Evolutionary conservation across 2,329 filamentous ascomycete species (phyloP).

Genomic region (Fusarium algeriense): DNA sequence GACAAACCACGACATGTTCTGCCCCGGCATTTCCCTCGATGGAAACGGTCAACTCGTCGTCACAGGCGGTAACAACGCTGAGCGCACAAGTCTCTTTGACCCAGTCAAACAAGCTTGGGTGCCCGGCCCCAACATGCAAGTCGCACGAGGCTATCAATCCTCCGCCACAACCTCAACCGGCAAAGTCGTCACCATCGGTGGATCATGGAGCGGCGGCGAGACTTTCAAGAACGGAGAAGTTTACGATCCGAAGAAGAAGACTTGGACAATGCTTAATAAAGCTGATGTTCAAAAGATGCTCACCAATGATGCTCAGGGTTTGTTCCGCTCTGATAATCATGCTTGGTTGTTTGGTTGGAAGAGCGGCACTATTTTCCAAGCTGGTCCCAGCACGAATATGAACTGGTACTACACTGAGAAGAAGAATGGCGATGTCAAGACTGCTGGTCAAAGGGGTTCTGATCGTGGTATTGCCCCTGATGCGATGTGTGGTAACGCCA

Average conservation of each 20-base stretch:
- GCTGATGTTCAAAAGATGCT: constrained; percentile 61
- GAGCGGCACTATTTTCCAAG: constrained; percentile 63
- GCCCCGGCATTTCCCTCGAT: constrained; percentile 65
- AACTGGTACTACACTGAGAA: constrained; percentile 64
- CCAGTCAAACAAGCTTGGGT: constrained; percentile 21
- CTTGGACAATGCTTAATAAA: constrained; percentile 42
- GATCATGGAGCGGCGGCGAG: constrained; percentile 28
- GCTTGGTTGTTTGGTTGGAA: constrained; percentile 55
- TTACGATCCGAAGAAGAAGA: constrained; percentile 23
- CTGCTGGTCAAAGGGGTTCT: constrained; percentile 41
- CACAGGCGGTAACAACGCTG: constrained; percentile 64
- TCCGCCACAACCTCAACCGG: constrained; percentile 30
- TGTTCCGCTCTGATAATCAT: constrained; percentile 55
- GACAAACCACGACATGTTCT: constrained; percentile 68
- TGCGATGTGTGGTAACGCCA: constrained; percentile 67
- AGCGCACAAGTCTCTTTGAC: constrained; percentile 63
- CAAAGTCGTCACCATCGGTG: constrained; percentile 33
- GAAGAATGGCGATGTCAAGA: constrained; percentile 36
- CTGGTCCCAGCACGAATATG: constrained; percentile 64
- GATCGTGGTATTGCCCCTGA: constrained; percentile 55
- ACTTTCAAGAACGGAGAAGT: constrained; percentile 30
- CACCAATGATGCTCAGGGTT: constrained; percentile 62
- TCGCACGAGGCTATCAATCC: constrained; percentile 29
- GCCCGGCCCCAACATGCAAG: constrained; percentile 12
- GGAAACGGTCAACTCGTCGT: constrained; percentile 64